Conservation (phyloP, 306 rosid species). For the Cicer judaicum region DNA sequence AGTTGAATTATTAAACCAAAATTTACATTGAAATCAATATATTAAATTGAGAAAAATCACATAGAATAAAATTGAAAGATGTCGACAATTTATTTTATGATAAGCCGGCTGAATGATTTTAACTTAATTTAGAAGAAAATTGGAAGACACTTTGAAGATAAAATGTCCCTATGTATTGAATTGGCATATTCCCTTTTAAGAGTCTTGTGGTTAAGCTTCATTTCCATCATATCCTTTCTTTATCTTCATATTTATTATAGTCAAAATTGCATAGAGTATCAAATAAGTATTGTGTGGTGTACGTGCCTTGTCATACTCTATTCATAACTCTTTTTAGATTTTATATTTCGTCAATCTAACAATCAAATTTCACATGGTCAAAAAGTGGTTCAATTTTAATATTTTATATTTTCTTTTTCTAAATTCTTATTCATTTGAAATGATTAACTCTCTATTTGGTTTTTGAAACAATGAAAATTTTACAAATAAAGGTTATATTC, state of each 20-base stretch:
- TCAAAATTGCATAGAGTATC: neutral
- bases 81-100: neutral
- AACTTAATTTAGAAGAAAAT: constrained; percentile 25
- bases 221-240: constrained; percentile 47
- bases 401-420: too few relatives aligned
- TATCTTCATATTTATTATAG: constrained; percentile 41
- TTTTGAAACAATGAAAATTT: too few relatives aligned
- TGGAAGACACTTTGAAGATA: neutral
- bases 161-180: constrained; percentile 11
- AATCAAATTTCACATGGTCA: neutral
- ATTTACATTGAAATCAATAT: neutral
- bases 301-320: neutral
- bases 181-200: constrained; percentile 31
- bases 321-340: neutral
- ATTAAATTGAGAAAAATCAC: neutral
- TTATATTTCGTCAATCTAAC: neutral
- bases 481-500: too few relatives aligned
- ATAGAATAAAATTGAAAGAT: neutral
- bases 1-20: neutral
- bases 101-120: constrained; percentile 4
- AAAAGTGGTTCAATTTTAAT: too few relatives aligned
- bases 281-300: neutral
- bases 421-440: too few relatives aligned
- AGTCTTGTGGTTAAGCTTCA: constrained; percentile 56
- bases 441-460: too few relatives aligned